phyloP scores from a whole-genome alignment of 164 flowering plant genomes.

The Chloranthus sessilifolius region DNA sequence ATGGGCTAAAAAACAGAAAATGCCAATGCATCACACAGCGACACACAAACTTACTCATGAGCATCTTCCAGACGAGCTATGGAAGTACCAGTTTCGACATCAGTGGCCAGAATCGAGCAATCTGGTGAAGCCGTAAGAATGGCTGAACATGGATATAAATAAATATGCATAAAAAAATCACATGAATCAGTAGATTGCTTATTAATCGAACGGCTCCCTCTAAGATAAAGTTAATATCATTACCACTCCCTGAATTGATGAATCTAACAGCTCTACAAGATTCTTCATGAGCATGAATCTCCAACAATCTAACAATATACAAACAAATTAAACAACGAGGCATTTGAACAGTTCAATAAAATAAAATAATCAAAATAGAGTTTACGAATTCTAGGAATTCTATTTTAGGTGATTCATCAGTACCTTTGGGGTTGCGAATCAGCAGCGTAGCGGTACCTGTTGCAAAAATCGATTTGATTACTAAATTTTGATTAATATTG shows the following conservation, averaged over 20 bases:
- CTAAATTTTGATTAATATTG: no score
- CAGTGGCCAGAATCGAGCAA: conserved; percentile 69
- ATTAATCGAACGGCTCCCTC: no score
- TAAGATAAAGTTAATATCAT: neutral
- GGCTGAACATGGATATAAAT: conserved; percentile 32
- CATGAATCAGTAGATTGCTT: no score
- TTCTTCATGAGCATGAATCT: conserved; percentile 61
- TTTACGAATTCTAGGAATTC: no score
- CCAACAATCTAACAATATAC: conserved; percentile 46
- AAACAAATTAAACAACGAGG: no score
- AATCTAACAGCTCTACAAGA: conserved; percentile 87
- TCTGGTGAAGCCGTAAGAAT: conserved; percentile 78
- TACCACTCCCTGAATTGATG: conserved; percentile 72
- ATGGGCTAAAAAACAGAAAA: no score
- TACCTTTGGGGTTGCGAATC: conserved; percentile 59
- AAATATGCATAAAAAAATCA: no score
- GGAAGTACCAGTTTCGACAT: conserved; percentile 70
- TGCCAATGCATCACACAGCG: no score
- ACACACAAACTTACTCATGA: conserved; percentile 55
- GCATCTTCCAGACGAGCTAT: conserved; percentile 70
- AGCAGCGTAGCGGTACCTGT: conserved; percentile 55
- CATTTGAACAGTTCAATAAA: no score
- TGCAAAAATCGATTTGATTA: no score
- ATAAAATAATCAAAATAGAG: no score
- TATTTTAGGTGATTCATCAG: no score